A percentile compares a stretch with the other conserved stretches of the same genome.
Evolutionary conservation across 768 basidiomycete genomes (phyloP).

Genomic region (Sporobolomyces pararoseus): DNA sequence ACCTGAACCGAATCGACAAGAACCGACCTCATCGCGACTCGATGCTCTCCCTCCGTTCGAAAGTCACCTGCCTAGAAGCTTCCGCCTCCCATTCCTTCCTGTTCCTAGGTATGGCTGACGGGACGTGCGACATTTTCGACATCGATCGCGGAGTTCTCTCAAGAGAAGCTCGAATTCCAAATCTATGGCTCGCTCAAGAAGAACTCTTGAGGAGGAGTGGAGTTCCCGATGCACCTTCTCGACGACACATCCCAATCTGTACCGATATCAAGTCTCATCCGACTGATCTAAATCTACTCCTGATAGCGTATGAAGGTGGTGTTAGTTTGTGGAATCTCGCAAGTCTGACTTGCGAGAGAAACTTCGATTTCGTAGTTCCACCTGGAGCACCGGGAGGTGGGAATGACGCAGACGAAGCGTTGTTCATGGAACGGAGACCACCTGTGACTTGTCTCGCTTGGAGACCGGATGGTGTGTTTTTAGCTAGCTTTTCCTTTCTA

Average conservation of each 20-base stretch:
- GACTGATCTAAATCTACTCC: slow-evolving; percentile 43
- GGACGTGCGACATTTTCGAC: slow-evolving; percentile 71
- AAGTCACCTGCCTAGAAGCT: slow-evolving; percentile 56
- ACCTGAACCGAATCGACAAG: slow-evolving; percentile 40
- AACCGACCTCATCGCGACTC: slow-evolving; percentile 40
- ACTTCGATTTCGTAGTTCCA: slow-evolving; percentile 66
- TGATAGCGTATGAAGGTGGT: slow-evolving; percentile 50
- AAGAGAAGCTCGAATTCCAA: slow-evolving; percentile 61
- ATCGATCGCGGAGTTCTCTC: slow-evolving; percentile 66
- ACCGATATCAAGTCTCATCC: slow-evolving; percentile 44
- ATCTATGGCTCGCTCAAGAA: slow-evolving; percentile 71
- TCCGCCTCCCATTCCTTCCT: slow-evolving; percentile 73
- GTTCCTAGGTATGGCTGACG: slow-evolving; percentile 57
- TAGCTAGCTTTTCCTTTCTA: too few species aligned
- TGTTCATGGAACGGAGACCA: slow-evolving; percentile 67
- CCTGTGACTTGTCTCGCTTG: slow-evolving; percentile 68
- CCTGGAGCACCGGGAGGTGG: slow-evolving; percentile 78
- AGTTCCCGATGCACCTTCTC: slow-evolving; percentile 46
- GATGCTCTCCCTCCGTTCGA: slow-evolving; percentile 36
- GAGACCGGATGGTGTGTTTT: slow-evolving; percentile 58
- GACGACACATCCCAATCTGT: slow-evolving; percentile 36
- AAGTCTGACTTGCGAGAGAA: slow-evolving; percentile 51
- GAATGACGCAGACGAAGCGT: slow-evolving; percentile 58
- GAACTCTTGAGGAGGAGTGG: slow-evolving; percentile 56
- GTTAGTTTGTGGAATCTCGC: slow-evolving; percentile 52